Conservation (phyloP, 2,329 filamentous ascomycete species). For the Venturia aucupariae region DNA sequence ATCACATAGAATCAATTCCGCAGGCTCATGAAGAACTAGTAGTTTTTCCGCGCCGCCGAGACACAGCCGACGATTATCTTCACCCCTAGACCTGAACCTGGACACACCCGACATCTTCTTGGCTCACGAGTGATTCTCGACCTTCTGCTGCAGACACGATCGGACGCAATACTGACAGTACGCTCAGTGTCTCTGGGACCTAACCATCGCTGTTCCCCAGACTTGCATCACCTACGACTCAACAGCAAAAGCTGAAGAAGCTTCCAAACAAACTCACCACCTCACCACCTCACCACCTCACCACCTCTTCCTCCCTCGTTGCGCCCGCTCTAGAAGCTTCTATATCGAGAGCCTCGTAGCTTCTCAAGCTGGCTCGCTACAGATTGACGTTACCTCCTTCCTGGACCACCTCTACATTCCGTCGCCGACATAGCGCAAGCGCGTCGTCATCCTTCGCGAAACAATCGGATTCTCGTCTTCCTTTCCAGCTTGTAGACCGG, state of each 20-base stretch:
- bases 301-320: background rate
- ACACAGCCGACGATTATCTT: background rate
- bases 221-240: background rate
- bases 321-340: background rate
- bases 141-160: background rate
- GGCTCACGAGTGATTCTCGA: background rate
- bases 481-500: background rate
- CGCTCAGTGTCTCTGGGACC: background rate
- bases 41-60: background rate
- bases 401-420: background rate
- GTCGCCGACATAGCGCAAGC: background rate
- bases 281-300: background rate
- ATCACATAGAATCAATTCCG: no score
- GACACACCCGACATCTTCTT: background rate
- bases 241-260: background rate
- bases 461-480: background rate
- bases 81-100: no score
- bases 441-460: background rate
- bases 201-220: background rate
- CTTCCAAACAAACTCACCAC: background rate
- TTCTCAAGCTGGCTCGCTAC: constrained; percentile 11
- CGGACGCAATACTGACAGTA: background rate
- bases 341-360: background rate
- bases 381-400: background rate
- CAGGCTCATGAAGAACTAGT: no score